Conservation (phyloP, 2,329 filamentous ascomycete genomes). For the Ascochyta viciae-villosae region DNA sequence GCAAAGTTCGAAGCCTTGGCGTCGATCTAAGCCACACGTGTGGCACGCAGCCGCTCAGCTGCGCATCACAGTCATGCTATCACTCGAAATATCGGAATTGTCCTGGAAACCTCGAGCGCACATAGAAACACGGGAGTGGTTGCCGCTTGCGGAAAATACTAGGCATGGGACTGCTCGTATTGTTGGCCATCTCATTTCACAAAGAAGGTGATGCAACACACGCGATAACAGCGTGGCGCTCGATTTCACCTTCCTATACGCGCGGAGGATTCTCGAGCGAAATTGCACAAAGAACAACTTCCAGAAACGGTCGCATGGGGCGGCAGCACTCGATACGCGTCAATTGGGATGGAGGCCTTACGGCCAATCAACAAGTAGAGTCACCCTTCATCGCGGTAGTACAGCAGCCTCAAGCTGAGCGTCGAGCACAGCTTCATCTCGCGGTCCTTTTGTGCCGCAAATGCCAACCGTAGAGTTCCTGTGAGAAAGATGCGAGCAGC, state of each 20-base stretch:
- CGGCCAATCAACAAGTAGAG: conserved; percentile 3
- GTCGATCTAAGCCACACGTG: neutral
- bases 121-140: neutral
- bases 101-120: neutral
- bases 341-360: neutral
- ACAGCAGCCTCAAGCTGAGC: conserved; percentile 7
- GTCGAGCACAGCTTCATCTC: neutral
- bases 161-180: conserved; percentile 1
- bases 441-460: neutral
- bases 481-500: neutral
- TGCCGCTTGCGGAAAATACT: neutral
- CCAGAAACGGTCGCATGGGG: neutral
- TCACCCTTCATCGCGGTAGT: neutral
- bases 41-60: neutral
- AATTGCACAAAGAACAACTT: neutral
- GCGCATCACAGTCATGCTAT: neutral
- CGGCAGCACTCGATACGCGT: neutral
- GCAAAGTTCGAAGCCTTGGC: neutral
- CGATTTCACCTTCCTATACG: neutral
- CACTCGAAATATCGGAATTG: neutral
- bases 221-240: conserved; percentile 11
- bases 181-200: conserved; percentile 3
- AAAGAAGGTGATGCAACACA: conserved; percentile 6
- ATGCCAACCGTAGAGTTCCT: conserved; percentile 1
- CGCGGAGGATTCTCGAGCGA: conserved; percentile 1